These are phyloP conservation scores for Lagenidium giganteum DNA, from an alignment of 352 stramenopile species.

Conservation along the genomic window DNA sequence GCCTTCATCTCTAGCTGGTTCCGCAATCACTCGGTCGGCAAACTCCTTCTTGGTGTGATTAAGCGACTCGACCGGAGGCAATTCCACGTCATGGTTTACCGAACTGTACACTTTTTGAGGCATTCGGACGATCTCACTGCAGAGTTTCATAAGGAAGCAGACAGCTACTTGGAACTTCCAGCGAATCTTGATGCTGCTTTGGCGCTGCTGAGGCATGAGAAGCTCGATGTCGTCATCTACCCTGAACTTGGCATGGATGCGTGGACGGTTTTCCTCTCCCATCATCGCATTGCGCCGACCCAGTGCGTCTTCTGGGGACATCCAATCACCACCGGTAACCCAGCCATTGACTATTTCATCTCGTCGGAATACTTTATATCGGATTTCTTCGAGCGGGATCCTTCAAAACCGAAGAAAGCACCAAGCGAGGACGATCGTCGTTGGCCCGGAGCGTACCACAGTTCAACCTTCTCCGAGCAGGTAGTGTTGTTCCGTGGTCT, in stretches of 20 bases:
- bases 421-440: constrained; percentile 8
- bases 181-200: constrained; percentile 25
- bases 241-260: constrained; percentile 82
- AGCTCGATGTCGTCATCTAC: constrained; percentile 78
- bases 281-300: constrained; percentile 65
- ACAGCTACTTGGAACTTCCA: constrained; percentile 45
- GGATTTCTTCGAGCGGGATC: constrained; percentile 12
- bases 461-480: constrained; percentile 52
- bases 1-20: constrained; percentile 70
- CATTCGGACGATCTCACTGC: constrained; percentile 38
- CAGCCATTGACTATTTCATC: constrained; percentile 83
- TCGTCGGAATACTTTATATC: constrained; percentile 49
- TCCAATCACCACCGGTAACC: constrained; percentile 67
- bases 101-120: constrained; percentile 43
- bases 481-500: constrained; percentile 64
- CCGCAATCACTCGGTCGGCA: constrained; percentile 57
- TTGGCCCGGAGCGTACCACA: constrained; percentile 24
- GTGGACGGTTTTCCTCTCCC: constrained; percentile 62
- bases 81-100: constrained; percentile 49
- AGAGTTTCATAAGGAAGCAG: constrained; percentile 29
- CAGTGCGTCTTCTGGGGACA: constrained; percentile 87
- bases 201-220: constrained; percentile 27
- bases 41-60: constrained; percentile 50
- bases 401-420: constrained; percentile 4
- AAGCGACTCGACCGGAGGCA: constrained; percentile 39